Conservation (phyloP, 2,329 filamentous ascomycete species). For the Gremmenia infestans region DNA sequence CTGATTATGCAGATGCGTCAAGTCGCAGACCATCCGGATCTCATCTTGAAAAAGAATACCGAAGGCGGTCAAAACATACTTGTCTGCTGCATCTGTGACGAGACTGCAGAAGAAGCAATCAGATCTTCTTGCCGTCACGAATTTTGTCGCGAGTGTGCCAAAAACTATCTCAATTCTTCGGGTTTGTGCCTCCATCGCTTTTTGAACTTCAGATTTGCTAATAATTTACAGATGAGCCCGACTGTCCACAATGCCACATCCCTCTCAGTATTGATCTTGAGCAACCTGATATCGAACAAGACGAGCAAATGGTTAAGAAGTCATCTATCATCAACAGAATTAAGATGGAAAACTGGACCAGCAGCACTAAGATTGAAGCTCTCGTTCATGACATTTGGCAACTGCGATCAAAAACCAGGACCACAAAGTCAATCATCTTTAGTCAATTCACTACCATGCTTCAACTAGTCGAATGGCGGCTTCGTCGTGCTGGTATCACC, state of each 20-base stretch:
- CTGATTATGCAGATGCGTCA: constrained; percentile 99
- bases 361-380: constrained; percentile 95
- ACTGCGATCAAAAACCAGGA: constrained; percentile 85
- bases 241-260: constrained; percentile 91
- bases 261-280: constrained; percentile 85
- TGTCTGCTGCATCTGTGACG: constrained; percentile 93
- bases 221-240: constrained; percentile 45
- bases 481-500: constrained; percentile 93
- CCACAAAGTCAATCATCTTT: constrained; percentile 95
- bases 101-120: constrained; percentile 91
- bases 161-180: constrained; percentile 74
- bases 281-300: constrained; percentile 91
- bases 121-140: constrained; percentile 90
- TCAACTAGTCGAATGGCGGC: constrained; percentile 93
- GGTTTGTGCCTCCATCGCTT: constrained; percentile 43
- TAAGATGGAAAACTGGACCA: constrained; percentile 98
- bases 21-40: constrained; percentile 91
- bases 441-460: constrained; percentile 97
- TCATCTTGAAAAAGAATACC: constrained; percentile 83
- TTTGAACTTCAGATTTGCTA: constrained; percentile 1
- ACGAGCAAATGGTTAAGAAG: constrained; percentile 82
- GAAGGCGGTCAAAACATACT: constrained; percentile 85
- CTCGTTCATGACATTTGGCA: constrained; percentile 92
- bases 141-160: constrained; percentile 78
- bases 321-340: constrained; percentile 98